These are phyloP conservation scores for Cryphonectria nitschkei DNA, from an alignment of 2,329 filamentous ascomycete species.

Conservation along the genomic window DNA sequence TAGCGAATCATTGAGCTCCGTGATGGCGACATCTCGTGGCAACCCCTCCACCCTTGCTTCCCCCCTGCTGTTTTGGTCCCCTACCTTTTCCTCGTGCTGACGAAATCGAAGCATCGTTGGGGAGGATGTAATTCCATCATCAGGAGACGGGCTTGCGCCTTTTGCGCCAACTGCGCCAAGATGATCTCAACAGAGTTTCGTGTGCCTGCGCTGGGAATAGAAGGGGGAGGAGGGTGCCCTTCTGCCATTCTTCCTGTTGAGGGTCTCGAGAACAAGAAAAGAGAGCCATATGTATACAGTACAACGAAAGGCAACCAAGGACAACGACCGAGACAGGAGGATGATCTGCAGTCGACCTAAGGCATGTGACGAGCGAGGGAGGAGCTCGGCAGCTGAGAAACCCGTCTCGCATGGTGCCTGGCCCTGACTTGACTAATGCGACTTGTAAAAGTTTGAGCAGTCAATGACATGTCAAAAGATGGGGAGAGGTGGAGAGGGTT, in stretches of 20 bases:
- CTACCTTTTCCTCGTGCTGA: slow-evolving; percentile 6
- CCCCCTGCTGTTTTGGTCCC: background rate
- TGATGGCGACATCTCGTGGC: slow-evolving; percentile 26
- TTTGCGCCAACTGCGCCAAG: slow-evolving; percentile 14
- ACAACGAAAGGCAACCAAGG: background rate
- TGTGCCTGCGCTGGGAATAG: background rate
- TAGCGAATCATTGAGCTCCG: slow-evolving; percentile 25
- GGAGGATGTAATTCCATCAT: slow-evolving; percentile 23
- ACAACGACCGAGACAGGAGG: background rate
- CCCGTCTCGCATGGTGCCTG: slow-evolving; percentile 6
- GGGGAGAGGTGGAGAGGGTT: background rate
- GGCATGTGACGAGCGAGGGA: background rate
- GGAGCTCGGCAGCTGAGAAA: slow-evolving; percentile 1
- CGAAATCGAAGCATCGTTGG: background rate
- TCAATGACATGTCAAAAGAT: slow-evolving; percentile 16
- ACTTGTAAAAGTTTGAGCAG: slow-evolving; percentile 12
- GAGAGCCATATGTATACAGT: background rate
- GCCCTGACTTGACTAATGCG: background rate
- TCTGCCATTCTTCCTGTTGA: background rate
- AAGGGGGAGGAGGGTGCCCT: background rate
- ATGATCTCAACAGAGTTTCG: background rate
- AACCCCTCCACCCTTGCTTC: slow-evolving; percentile 20
- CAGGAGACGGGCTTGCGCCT: slow-evolving; percentile 22
- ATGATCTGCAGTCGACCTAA: background rate
- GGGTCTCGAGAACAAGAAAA: background rate